Conservation (phyloP, 768 basidiomycete species). For the Leccinum incarnatum region DNA sequence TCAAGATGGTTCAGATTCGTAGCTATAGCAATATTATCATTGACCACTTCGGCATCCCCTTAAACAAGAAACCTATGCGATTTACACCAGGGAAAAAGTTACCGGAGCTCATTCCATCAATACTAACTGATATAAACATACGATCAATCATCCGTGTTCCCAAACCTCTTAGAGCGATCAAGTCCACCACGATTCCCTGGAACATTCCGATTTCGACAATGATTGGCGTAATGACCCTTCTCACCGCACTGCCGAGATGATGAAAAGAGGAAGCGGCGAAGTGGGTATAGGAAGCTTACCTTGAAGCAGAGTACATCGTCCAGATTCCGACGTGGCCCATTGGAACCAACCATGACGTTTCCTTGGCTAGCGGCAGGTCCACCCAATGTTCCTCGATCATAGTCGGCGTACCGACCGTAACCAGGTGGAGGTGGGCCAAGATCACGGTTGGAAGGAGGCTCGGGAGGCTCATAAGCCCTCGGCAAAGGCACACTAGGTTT, state of each 20-base stretch:
- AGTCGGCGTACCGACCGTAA: slow-evolving; percentile 80
- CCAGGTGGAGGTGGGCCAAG: slow-evolving; percentile 91
- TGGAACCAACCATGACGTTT: slow-evolving; percentile 30
- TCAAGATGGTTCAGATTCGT: neutral
- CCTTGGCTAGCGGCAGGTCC: slow-evolving; percentile 24
- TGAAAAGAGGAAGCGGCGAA: slow-evolving; percentile 2
- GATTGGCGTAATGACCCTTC: slow-evolving; percentile 94
- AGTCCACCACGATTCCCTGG: slow-evolving; percentile 88
- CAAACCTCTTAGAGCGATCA: slow-evolving; percentile 45
- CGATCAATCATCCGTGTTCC: slow-evolving; percentile 28
- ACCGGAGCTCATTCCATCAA: neutral
- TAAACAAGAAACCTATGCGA: neutral
- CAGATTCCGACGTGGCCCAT: slow-evolving; percentile 62
- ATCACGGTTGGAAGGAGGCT: slow-evolving; percentile 71
- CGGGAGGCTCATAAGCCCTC: slow-evolving; percentile 74
- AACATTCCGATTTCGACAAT: slow-evolving; percentile 86
- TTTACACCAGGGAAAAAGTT: neutral
- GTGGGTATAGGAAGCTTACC: slow-evolving; percentile 39
- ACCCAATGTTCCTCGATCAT: slow-evolving; percentile 51
- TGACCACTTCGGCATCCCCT: neutral
- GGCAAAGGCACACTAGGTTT: slow-evolving; percentile 69
- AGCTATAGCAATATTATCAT: neutral
- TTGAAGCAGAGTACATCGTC: slow-evolving; percentile 89
- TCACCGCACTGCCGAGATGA: slow-evolving; percentile 66
- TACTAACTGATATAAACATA: neutral